phyloP scores from a whole-genome alignment of 495 filamentous ascomycete species.

The Lichina pygmaea region DNA sequence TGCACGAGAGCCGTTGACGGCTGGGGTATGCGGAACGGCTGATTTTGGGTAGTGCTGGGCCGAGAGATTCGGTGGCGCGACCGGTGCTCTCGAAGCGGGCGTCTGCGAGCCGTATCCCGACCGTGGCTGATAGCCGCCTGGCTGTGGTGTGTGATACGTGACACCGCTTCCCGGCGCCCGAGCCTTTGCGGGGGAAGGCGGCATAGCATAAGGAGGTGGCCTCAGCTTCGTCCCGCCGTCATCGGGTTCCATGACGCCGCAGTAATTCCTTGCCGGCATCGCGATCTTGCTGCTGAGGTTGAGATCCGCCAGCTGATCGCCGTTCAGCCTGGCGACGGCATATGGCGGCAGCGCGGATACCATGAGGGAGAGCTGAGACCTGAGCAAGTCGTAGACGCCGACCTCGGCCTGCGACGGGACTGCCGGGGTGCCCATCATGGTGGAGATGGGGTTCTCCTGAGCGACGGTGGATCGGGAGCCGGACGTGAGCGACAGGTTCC shows the following conservation, averaged over 20 bases:
- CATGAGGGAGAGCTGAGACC: conserved; percentile 41
- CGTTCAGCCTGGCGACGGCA: conserved; percentile 61
- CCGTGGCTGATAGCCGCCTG: not conserved
- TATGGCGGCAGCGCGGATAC: conserved; percentile 59
- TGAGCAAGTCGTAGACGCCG: conserved; percentile 46
- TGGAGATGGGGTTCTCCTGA: conserved; percentile 18
- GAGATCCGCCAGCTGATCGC: conserved; percentile 55
- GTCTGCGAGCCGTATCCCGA: not conserved
- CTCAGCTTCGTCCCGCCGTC: conserved; percentile 13
- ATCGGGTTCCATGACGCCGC: conserved; percentile 71
- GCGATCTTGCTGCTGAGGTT: conserved; percentile 63
- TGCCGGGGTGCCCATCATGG: conserved; percentile 17
- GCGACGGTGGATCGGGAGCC: conserved; percentile 15
- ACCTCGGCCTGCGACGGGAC: conserved; percentile 36
- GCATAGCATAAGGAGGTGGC: no score
- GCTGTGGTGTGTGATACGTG: not conserved
- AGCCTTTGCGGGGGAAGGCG: not conserved
- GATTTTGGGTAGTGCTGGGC: not conserved
- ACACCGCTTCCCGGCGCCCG: not conserved
- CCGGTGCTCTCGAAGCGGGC: not conserved
- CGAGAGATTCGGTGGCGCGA: not conserved
- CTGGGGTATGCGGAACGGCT: not conserved
- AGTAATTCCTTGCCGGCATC: conserved; percentile 39
- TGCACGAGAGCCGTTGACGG: not conserved
- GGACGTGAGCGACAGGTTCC: conserved; percentile 31